Conservation (phyloP, 805 yeast species). For the Cyberlindnera petersonii region DNA sequence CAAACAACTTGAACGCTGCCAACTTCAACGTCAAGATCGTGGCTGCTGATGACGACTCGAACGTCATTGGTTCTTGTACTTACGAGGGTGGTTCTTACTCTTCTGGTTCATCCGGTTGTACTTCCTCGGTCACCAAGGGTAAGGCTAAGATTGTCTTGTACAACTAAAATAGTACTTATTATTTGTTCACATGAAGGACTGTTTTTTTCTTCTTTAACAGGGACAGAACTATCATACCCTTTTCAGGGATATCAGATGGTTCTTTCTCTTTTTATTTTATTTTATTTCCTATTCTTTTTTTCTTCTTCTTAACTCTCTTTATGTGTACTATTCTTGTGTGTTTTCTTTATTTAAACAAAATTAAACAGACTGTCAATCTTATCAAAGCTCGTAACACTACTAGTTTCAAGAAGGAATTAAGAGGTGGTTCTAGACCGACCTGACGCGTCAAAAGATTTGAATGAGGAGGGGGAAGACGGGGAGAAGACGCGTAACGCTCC, state of each 20-base stretch:
- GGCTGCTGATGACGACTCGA: conserved; percentile 41
- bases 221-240: too few species aligned
- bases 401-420: too few species aligned
- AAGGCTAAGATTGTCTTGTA: conserved; percentile 80
- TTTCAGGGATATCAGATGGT: background rate
- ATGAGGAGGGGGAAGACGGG: too few species aligned
- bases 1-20: conserved; percentile 70
- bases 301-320: background rate
- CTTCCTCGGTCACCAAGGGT: conserved; percentile 85
- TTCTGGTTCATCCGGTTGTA: conserved; percentile 81
- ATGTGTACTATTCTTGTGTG: too few species aligned
- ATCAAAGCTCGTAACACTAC: too few species aligned
- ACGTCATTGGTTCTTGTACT: conserved; percentile 66
- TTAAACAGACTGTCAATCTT: too few species aligned
- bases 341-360: too few species aligned
- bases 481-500: too few species aligned
- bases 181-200: too few species aligned
- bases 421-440: too few species aligned
- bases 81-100: conserved; percentile 77
- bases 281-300: background rate
- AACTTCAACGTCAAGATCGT: conserved; percentile 78
- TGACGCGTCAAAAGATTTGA: too few species aligned
- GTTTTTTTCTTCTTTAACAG: background rate
- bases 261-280: too few species aligned
- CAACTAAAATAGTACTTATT: conserved; percentile 7